These are phyloP conservation scores for Periconia sp. DNA, from an alignment of 2,329 filamentous ascomycete genomes.

Conservation along the genomic window DNA sequence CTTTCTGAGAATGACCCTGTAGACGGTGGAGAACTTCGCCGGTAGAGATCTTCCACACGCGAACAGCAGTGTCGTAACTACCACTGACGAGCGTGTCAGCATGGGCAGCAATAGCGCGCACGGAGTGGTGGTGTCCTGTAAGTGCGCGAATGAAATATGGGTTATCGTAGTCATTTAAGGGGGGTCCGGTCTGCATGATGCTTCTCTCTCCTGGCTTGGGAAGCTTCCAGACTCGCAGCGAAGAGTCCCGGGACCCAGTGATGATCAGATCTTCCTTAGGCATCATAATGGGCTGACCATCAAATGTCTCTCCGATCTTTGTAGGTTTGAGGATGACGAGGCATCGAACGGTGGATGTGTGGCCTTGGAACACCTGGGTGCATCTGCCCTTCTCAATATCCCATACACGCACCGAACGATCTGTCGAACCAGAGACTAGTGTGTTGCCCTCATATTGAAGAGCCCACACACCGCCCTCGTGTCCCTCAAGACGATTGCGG, in stretches of 20 bases:
- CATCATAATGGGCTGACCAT: slow-evolving; percentile 83
- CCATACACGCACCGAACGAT: slow-evolving; percentile 98
- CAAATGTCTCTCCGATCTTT: slow-evolving; percentile 71
- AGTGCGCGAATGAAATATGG: slow-evolving; percentile 93
- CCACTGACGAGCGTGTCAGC: slow-evolving; percentile 96
- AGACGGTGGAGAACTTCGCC: slow-evolving; percentile 86
- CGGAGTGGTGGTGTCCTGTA: slow-evolving; percentile 87
- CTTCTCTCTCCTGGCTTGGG: slow-evolving; percentile 78
- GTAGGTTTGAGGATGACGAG: slow-evolving; percentile 92
- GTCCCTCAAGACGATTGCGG: slow-evolving; percentile 82
- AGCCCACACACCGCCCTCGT: slow-evolving; percentile 97
- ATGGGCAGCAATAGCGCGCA: slow-evolving; percentile 92
- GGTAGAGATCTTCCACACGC: slow-evolving; percentile 97
- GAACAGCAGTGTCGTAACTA: slow-evolving; percentile 93
- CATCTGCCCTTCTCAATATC: slow-evolving; percentile 93
- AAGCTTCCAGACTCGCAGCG: slow-evolving; percentile 91
- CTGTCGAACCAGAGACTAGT: slow-evolving; percentile 93
- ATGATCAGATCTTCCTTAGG: slow-evolving; percentile 96
- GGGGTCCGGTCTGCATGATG: slow-evolving; percentile 79
- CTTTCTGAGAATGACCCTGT: slow-evolving; percentile 87
- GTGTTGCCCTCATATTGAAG: slow-evolving; percentile 95
- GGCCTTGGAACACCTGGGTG: slow-evolving; percentile 95
- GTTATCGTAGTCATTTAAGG: slow-evolving; percentile 78
- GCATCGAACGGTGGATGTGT: slow-evolving; percentile 96
- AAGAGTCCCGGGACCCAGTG: slow-evolving; percentile 93